Evolutionary conservation across 78 protist genomes (phyloP).

Genomic region (slime mould (Dictyostelium discoideum)): dicty_2.7 NC_007088.5:2747501-2748000

Average conservation of each 20-base stretch:
- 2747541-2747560: too few relatives aligned
- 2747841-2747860: conserved; percentile 91
- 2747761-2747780: conserved; percentile 36
- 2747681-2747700: conserved; percentile 55
- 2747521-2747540: conserved; percentile 55
- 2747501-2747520: conserved; percentile 54
- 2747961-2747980: conserved; percentile 84
- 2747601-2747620: not conserved
- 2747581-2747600: too few relatives aligned
- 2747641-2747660: not conserved
- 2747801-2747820: conserved; percentile 54
- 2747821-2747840: conserved; percentile 79
- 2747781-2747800: conserved; percentile 88
- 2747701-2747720: conserved; percentile 89
- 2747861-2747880: conserved; percentile 88
- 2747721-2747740: conserved; percentile 39
- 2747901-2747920: conserved; percentile 72
- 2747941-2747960: conserved; percentile 31
- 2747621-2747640: not conserved
- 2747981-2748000: conserved; percentile 72
- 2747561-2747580: too few relatives aligned
- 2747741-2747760: conserved; percentile 66
- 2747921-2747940: conserved; percentile 4
- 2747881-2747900: conserved; percentile 88
- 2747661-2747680: conserved; percentile 13